Evolutionary conservation across 148 eudicot genomes (phyloP).

Genomic region (Chenopodium berlandieri): DNA sequence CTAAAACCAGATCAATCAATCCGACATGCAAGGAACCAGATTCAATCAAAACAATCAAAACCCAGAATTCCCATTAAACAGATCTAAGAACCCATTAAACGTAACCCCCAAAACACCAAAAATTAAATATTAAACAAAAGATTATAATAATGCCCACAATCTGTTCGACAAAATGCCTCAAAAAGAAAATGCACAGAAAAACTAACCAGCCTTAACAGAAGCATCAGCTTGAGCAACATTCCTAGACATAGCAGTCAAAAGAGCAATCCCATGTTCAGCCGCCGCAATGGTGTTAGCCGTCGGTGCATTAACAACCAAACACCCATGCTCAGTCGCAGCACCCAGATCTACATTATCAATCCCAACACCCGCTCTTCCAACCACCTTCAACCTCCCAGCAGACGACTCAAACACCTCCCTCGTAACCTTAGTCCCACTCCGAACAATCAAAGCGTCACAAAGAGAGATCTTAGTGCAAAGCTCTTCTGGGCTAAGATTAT

Average conservation of each 20-base stretch:
- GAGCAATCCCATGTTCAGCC: conserved; percentile 94
- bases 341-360: conserved; percentile 97
- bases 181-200: not conserved
- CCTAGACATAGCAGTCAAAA: conserved; percentile 87
- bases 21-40: not conserved
- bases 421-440: conserved; percentile 85
- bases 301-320: conserved; percentile 94
- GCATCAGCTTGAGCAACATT: conserved; percentile 97
- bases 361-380: conserved; percentile 96
- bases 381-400: conserved; percentile 80
- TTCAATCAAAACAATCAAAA: conserved; percentile 8
- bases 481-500: conserved; percentile 76
- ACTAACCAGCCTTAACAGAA: conserved; percentile 77
- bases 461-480: conserved; percentile 93
- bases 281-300: conserved; percentile 98
- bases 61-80: conserved; percentile 5
- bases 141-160: conserved; percentile 6
- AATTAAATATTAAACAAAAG: not conserved
- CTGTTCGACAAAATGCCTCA: conserved; percentile 36
- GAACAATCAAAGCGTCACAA: conserved; percentile 82
- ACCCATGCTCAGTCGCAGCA: conserved; percentile 96
- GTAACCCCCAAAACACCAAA: not conserved
- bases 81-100: conserved; percentile 10
- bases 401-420: conserved; percentile 93
- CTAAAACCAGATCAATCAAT: not conserved